Conservation (phyloP, 176 grass and related monocot species). For the Rhipidocladum racemiflorum region DNA sequence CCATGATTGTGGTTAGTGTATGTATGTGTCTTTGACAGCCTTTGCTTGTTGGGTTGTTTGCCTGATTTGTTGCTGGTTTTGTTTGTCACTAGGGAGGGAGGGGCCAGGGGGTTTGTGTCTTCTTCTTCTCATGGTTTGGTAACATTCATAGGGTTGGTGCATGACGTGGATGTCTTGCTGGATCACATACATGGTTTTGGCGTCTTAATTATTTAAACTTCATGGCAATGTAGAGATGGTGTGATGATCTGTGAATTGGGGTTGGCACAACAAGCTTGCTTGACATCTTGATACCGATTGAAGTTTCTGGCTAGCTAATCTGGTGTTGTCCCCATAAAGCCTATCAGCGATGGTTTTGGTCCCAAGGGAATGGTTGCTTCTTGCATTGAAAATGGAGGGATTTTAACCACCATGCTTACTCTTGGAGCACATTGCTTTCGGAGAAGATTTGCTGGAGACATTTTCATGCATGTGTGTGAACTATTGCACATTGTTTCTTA, state of each 20-base stretch:
- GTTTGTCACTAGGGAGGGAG: background rate
- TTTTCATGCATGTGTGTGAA: background rate
- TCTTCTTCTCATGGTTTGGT: conserved; percentile 25
- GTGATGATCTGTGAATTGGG: background rate
- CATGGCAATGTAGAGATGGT: background rate
- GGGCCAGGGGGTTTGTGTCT: background rate
- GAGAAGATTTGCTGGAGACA: background rate
- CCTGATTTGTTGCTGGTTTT: conserved; percentile 18
- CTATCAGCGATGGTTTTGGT: conserved; percentile 25
- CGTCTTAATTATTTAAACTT: background rate
- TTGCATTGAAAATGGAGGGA: background rate
- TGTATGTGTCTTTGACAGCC: conserved; percentile 19
- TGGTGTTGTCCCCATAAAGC: background rate
- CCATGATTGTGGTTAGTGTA: conserved; percentile 50
- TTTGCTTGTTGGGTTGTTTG: conserved; percentile 33
- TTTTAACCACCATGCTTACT: conserved; percentile 20
- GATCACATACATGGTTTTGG: background rate
- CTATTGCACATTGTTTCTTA: background rate
- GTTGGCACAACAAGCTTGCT: conserved; percentile 16
- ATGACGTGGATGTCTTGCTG: conserved; percentile 38
- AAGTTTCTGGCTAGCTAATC: conserved; percentile 35
- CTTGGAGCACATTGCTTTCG: conserved; percentile 15
- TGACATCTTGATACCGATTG: conserved; percentile 34
- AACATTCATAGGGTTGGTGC: conserved; percentile 9
- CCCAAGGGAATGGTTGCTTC: conserved; percentile 35